Evolutionary conservation across 257 asterid species (phyloP).

Genomic region (Scutellaria galericulata): DNA sequence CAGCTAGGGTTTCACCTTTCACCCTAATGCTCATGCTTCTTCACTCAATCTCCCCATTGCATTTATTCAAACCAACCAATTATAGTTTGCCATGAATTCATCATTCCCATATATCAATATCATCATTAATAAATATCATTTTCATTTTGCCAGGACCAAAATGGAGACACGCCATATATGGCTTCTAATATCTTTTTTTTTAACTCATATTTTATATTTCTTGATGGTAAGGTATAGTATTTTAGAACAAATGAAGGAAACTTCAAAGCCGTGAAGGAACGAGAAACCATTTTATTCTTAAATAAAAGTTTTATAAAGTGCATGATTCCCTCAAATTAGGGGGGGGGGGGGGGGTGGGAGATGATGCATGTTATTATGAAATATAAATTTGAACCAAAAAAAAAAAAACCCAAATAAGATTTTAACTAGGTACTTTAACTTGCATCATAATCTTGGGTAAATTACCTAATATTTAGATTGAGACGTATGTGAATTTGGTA

Average conservation of each 20-base stretch:
- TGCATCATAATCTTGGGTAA: too few species aligned
- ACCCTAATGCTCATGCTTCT: too few species aligned
- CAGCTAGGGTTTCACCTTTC: not conserved
- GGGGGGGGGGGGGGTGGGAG: too few species aligned
- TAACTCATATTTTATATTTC: too few species aligned
- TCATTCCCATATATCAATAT: constrained; percentile 23
- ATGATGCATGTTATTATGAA: too few species aligned
- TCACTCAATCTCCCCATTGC: too few species aligned
- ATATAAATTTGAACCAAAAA: too few species aligned
- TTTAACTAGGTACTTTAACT: not conserved
- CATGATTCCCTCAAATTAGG: too few species aligned
- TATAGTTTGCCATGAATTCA: constrained; percentile 31
- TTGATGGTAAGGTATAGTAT: too few species aligned
- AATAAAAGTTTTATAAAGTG: too few species aligned
- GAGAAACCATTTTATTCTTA: not conserved
- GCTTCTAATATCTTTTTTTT: constrained; percentile 38
- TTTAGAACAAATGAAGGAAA: not conserved
- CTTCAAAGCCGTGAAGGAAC: not conserved
- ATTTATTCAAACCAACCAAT: constrained; percentile 22
- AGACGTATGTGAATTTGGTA: too few species aligned
- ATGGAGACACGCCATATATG: not conserved
- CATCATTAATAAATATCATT: constrained; percentile 18
- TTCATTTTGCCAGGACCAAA: constrained; percentile 31
- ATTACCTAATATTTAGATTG: too few species aligned
- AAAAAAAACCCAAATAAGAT: not conserved